A percentile compares a stretch with the other conserved stretches of the same genome.
phyloP scores from a whole-genome alignment of 495 filamentous ascomycete genomes.

The Aspergillus panamensis region DNA sequence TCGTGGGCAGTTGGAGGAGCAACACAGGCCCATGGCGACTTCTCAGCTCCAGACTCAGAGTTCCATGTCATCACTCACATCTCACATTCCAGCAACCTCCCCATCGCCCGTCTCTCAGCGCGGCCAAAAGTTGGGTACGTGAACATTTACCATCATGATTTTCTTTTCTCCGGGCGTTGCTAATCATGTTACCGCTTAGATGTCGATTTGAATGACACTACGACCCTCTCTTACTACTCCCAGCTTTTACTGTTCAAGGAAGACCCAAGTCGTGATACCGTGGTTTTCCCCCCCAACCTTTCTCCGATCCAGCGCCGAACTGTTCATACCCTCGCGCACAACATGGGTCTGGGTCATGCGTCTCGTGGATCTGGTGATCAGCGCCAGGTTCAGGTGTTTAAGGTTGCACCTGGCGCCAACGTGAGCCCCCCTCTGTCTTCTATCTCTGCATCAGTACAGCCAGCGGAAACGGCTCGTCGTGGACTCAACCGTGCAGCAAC shows the following conservation, averaged over 20 bases:
- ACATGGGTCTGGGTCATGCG: conserved; percentile 85
- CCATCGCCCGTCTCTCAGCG: conserved; percentile 66
- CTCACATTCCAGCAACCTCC: conserved; percentile 64
- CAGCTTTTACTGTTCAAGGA: conserved; percentile 86
- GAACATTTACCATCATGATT: not conserved
- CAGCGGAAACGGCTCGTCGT: conserved; percentile 70
- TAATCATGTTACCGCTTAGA: conserved; percentile 46
- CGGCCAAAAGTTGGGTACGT: conserved; percentile 60
- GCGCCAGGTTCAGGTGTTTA: conserved; percentile 85
- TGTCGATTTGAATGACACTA: conserved; percentile 88
- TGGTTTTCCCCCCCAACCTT: conserved; percentile 77
- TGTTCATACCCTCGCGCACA: conserved; percentile 91
- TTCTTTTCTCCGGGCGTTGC: conserved; percentile 9
- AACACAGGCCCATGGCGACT: conserved; percentile 71
- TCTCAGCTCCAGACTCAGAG: conserved; percentile 72
- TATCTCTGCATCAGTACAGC: conserved; percentile 60
- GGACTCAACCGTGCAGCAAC: conserved; percentile 90
- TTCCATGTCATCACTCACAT: conserved; percentile 79
- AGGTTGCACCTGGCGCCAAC: conserved; percentile 57
- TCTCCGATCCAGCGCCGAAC: conserved; percentile 79
- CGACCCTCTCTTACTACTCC: conserved; percentile 82
- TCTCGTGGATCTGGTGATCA: conserved; percentile 83
- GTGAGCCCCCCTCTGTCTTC: conserved; percentile 60
- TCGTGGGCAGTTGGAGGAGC: conserved; percentile 92
- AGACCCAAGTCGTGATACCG: conserved; percentile 67